Evolutionary conservation across 331 rosid species (phyloP).

Genomic region (Saraca asoca): DNA sequence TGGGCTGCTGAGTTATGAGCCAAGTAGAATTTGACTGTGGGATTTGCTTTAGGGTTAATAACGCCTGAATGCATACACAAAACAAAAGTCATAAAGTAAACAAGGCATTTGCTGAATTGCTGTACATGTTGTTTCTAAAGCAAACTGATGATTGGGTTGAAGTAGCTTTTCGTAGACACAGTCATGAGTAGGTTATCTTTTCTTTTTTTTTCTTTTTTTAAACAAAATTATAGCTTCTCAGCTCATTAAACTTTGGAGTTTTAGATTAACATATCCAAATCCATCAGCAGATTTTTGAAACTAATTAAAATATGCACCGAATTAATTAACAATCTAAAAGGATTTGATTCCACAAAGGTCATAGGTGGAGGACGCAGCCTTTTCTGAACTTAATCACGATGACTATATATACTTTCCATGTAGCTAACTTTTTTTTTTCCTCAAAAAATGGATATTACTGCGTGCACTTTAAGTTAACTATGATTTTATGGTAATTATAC

Average conservation of each 20-base stretch:
- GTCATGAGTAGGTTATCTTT: slow-evolving; percentile 19
- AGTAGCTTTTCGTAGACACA: slow-evolving; percentile 41
- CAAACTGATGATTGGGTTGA: slow-evolving; percentile 40
- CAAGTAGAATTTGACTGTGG: slow-evolving; percentile 33
- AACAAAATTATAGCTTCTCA: neutral
- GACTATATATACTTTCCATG: slow-evolving; percentile 28
- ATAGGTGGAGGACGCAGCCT: slow-evolving; percentile 37
- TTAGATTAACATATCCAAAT: slow-evolving; percentile 17
- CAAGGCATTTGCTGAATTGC: slow-evolving; percentile 1
- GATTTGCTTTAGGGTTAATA: slow-evolving; percentile 49
- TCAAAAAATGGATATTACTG: slow-evolving; percentile 9
- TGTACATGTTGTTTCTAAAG: slow-evolving; percentile 25
- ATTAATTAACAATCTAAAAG: slow-evolving; percentile 16
- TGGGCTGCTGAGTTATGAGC: slow-evolving; percentile 22
- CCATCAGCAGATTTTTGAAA: slow-evolving; percentile 21
- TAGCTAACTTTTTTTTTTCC: slow-evolving; percentile 11
- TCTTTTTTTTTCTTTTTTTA: neutral
- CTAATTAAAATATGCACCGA: slow-evolving; percentile 23
- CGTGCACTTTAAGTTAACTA: slow-evolving; percentile 10
- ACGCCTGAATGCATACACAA: slow-evolving; percentile 21
- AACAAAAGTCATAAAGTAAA: slow-evolving; percentile 30
- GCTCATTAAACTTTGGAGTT: neutral
- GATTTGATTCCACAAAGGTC: slow-evolving; percentile 26
- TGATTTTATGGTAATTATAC: too few species aligned
- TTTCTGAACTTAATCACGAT: slow-evolving; percentile 36